A percentile compares a stretch with the other conserved stretches of the same genome.
Conservation (phyloP, 345 rosid species). For the Camelina hispida region DNA sequence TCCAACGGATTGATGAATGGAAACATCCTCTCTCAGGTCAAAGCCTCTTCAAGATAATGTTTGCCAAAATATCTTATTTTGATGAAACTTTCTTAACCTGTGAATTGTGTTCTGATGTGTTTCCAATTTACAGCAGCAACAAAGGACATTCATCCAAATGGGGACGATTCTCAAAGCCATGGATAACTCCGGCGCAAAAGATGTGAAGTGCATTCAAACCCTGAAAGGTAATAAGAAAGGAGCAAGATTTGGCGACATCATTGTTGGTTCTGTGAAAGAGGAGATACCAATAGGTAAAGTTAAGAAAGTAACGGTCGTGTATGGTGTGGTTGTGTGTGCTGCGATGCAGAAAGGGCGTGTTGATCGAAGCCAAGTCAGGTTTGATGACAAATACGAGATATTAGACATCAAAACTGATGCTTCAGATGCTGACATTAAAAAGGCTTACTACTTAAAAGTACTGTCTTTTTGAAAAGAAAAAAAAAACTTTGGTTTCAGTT, state of each 20-base stretch:
- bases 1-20: constrained; percentile 43
- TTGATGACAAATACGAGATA: constrained; percentile 84
- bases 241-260: constrained; percentile 79
- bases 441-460: constrained; percentile 94
- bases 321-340: constrained; percentile 81
- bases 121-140: constrained; percentile 51
- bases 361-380: constrained; percentile 83
- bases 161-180: constrained; percentile 79
- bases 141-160: constrained; percentile 86
- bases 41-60: constrained; percentile 5
- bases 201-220: constrained; percentile 90
- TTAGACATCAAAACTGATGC: constrained; percentile 77
- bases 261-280: constrained; percentile 80
- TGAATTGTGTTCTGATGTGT: constrained; percentile 11
- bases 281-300: constrained; percentile 83
- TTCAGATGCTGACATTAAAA: constrained; percentile 82
- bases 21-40: constrained; percentile 51
- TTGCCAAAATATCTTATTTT: not conserved
- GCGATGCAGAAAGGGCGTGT: constrained; percentile 73
- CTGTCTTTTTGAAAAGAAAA: not conserved
- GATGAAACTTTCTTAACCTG: not conserved
- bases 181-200: constrained; percentile 88
- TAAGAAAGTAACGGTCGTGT: constrained; percentile 76
- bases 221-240: constrained; percentile 72
- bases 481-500: not conserved